These are phyloP conservation scores for Melaleuca alternifolia DNA, from an alignment of 345 rosid genomes.

Conservation along the genomic window DNA sequence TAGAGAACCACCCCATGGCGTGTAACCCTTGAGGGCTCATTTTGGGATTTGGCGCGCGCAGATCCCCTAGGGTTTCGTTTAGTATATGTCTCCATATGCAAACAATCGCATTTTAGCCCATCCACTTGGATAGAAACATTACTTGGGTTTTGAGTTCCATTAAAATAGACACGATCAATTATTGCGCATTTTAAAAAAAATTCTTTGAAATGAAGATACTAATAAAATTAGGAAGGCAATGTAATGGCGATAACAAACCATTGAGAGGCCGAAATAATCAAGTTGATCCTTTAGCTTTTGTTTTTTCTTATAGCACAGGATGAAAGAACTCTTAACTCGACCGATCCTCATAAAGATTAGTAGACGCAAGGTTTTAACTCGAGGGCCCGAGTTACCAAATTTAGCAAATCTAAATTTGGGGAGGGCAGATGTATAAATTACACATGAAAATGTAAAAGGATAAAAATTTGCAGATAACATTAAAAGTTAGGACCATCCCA, in stretches of 20 bases:
- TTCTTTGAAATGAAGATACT: background rate
- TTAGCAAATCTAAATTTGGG: background rate
- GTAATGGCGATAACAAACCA: too few species aligned
- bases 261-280: background rate
- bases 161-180: background rate
- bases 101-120: too few species aligned
- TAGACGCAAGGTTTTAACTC: background rate
- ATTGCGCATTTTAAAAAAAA: background rate
- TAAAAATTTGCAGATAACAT: background rate
- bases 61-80: too few species aligned
- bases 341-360: background rate
- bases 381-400: background rate
- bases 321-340: background rate
- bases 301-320: background rate
- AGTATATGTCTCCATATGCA: too few species aligned
- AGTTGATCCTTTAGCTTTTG: background rate
- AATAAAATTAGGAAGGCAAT: too few species aligned
- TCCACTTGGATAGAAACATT: too few species aligned
- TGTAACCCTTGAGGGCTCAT: too few species aligned
- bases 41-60: too few species aligned
- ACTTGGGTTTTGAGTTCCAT: background rate
- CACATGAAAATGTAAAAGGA: background rate
- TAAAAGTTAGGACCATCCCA: background rate
- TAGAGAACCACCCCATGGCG: too few species aligned
- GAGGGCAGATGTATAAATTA: background rate